These are phyloP conservation scores for Plantago major DNA, from an alignment of 257 asterid species.

Conservation along the genomic window DNA sequence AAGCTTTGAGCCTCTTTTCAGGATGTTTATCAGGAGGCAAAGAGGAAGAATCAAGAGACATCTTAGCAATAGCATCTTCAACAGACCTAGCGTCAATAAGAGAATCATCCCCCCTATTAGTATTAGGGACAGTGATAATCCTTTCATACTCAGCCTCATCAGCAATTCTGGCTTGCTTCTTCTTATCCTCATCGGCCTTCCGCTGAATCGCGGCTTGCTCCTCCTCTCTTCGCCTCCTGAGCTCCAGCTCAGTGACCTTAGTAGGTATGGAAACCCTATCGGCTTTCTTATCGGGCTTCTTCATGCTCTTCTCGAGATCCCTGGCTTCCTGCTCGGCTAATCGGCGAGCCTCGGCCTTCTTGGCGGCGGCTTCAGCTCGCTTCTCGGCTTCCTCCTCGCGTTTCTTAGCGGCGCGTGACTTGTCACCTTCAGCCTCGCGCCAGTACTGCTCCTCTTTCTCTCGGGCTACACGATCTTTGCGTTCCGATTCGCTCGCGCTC, in stretches of 20 bases:
- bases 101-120: constrained; percentile 78
- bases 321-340: constrained; percentile 83
- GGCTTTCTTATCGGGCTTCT: constrained; percentile 87
- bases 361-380: constrained; percentile 73
- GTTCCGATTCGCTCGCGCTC: too few relatives aligned
- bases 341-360: constrained; percentile 80
- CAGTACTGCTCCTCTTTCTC: constrained; percentile 89
- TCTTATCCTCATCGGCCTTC: constrained; percentile 73
- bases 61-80: constrained; percentile 82
- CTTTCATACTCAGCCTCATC: constrained; percentile 90
- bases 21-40: constrained; percentile 88
- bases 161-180: constrained; percentile 60
- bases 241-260: constrained; percentile 87
- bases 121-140: constrained; percentile 61
- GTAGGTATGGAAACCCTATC: constrained; percentile 69
- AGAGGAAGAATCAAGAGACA: constrained; percentile 51
- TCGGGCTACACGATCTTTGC: constrained; percentile 65
- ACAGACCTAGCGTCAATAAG: constrained; percentile 71
- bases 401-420: constrained; percentile 84
- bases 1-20: constrained; percentile 89
- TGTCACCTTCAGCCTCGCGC: constrained; percentile 93
- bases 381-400: constrained; percentile 92
- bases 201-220: constrained; percentile 64
- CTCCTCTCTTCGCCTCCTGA: constrained; percentile 60
- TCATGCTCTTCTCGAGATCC: constrained; percentile 67